A percentile compares a stretch with the other conserved stretches of the same genome.
These are phyloP conservation scores for Arachnomyces sp. DNA, from an alignment of 2,329 filamentous ascomycete species.

Conservation along the genomic window DNA sequence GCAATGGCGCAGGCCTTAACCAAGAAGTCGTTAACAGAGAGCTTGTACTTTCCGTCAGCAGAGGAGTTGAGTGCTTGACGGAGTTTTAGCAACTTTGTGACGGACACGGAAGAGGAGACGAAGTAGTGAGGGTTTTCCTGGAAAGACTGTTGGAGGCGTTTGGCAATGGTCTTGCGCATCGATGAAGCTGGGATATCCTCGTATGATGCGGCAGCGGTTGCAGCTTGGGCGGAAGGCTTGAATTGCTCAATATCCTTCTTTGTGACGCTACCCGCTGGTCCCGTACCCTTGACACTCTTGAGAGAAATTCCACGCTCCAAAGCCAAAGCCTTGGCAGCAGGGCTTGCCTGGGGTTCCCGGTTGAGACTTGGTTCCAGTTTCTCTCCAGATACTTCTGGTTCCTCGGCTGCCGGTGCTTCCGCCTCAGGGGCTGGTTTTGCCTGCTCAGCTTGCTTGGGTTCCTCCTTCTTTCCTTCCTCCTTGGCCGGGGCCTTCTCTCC, in stretches of 20 bases:
- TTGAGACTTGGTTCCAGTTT: constrained; percentile 77
- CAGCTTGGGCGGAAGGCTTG: constrained; percentile 45
- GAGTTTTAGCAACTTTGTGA: constrained; percentile 92
- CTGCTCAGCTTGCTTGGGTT: constrained; percentile 52
- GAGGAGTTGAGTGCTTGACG: constrained; percentile 85
- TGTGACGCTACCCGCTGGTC: constrained; percentile 77
- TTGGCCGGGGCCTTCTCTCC: constrained; percentile 61
- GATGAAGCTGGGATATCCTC: constrained; percentile 76
- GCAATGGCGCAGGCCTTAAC: constrained; percentile 91
- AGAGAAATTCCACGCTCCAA: constrained; percentile 75
- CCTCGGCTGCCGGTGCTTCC: constrained; percentile 48
- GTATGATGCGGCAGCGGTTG: constrained; percentile 57
- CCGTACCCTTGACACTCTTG: constrained; percentile 74
- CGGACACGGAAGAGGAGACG: constrained; percentile 82
- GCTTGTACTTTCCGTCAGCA: constrained; percentile 90
- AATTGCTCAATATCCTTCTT: constrained; percentile 90
- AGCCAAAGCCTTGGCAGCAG: constrained; percentile 71
- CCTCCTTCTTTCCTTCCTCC: constrained; percentile 40
- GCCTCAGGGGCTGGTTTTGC: constrained; percentile 34
- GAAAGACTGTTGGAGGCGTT: constrained; percentile 78
- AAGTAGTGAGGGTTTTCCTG: constrained; percentile 98
- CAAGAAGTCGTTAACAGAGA: constrained; percentile 99
- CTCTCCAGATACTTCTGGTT: constrained; percentile 65
- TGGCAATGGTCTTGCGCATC: constrained; percentile 98
- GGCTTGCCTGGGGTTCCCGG: constrained; percentile 64